Evolutionary conservation across 805 yeast species (phyloP), one percentile per base, ranked within the genome.

Genomic region (Lipomyces yamadae): DNA sequence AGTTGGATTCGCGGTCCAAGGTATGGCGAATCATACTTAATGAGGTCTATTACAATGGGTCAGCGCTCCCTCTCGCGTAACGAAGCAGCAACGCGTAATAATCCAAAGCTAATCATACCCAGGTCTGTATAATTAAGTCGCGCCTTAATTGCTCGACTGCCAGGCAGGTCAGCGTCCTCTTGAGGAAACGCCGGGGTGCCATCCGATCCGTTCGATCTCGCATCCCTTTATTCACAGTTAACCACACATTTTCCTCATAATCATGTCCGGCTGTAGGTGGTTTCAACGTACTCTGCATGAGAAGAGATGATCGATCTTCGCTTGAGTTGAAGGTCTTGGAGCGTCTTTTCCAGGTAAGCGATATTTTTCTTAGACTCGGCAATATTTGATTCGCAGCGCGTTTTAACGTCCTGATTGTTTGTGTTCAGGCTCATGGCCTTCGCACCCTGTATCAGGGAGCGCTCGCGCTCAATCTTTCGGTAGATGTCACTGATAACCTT

Each of bases 1-100:
- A 91, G 88, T 78, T 92, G 97, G 74, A 95, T 95, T 70, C 95
- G 86, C 74, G 95, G 97, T 10, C 98, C 97, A 72, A 95, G 81
- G 0, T 96, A 91, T 0, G 98, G 97, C 73, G 97, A 91, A 74
- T 95, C 98, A 75, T 92, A 92, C 73, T 92, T 92, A 76, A 92
- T 84, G 64, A 95, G 82, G 76, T 95, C 99, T 68, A 48, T 32
- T 39, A 42, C 15, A 13, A 48, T 29, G 30, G 3, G 42, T 42
- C 35, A 60, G 37, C 52, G 15, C n/a, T 13, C 24, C 30, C 6
- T 37, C 15, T 13, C 61, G 32, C 61, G 32, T 29, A 24, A 37
- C n/a, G 11, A 42, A 42, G 15, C 48, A 24, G 24, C 48, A 42
- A 52, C 30, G 8, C 55, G 55, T n/a, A 15, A 24, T 3, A 57